Percentiles rank a stretch among this genome's conserved stretches.
These are phyloP conservation scores for Cryptococcus hybrid DNA, from an alignment of 1,284 basidiomycete species.

Conservation along the genomic window DNA sequence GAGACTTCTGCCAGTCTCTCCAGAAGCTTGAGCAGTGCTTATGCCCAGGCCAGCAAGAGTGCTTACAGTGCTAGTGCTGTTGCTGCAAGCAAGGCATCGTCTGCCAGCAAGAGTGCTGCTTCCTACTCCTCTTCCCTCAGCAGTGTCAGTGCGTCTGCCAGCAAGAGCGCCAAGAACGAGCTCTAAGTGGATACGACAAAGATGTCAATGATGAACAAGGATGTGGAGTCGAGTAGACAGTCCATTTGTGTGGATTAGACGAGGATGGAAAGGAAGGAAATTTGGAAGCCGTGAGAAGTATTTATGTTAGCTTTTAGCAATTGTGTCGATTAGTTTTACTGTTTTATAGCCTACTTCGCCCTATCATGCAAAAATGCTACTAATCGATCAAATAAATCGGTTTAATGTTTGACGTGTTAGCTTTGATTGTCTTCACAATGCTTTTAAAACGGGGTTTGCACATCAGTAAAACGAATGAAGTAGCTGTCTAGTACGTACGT, in stretches of 20 bases:
- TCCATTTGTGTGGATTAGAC: too few relatives aligned
- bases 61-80: slow-evolving; percentile 25
- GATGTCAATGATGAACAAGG: background rate
- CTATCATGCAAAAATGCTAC: background rate
- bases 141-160: slow-evolving; percentile 32
- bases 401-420: too few relatives aligned
- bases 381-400: too few relatives aligned
- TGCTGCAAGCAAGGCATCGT: slow-evolving; percentile 24
- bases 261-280: background rate
- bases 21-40: slow-evolving; percentile 27
- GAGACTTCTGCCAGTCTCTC: slow-evolving; percentile 29
- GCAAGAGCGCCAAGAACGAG: slow-evolving; percentile 34
- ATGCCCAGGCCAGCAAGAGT: slow-evolving; percentile 53
- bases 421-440: too few relatives aligned
- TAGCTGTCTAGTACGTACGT: too few relatives aligned
- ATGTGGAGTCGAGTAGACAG: slow-evolving; percentile 1
- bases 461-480: too few relatives aligned
- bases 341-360: background rate
- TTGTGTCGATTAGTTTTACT: background rate
- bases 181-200: slow-evolving; percentile 15
- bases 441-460: too few relatives aligned
- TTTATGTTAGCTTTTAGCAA: background rate
- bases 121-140: slow-evolving; percentile 30
- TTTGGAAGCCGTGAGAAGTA: background rate
- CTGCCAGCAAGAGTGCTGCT: slow-evolving; percentile 26